Base-by-base conservation (phyloP, 192 early-diverging fungal genomes). In the Geranomyces michiganensis region DNA sequence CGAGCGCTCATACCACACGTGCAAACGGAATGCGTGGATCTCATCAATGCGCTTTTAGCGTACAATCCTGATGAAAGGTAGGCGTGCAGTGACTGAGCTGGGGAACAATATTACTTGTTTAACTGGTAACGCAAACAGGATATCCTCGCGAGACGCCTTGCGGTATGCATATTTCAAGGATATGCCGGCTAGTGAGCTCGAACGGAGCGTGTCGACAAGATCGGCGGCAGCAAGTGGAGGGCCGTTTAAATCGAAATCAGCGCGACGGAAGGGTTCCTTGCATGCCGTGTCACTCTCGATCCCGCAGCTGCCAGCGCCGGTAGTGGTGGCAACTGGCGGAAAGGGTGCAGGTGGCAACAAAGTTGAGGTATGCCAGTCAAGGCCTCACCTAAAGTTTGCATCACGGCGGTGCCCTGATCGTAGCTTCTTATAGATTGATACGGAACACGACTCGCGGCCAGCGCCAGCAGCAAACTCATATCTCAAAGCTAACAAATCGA, bases 51-150 rank as follows among this genome's bases (percentile, higher is more conserved):
- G 15, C 29, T 86, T 36, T 67, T 86, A 17, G 75, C 77, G 0
- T 86, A 86, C 68, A 77, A 86, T 56, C 85, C 85, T 13, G 82
- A 86, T 60, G 72, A 78, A 14, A 55, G 84, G 84, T 85, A 64
- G n/a, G n/a, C n/a, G n/a, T n/a, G n/a, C n/a, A n/a, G n/a, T n/a
- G n/a, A n/a, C n/a, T n/a, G n/a, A n/a, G n/a, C n/a, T n/a, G n/a
- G n/a, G n/a, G n/a, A n/a, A n/a, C n/a, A n/a, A n/a, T n/a, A n/a
- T n/a, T n/a, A n/a, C n/a, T n/a, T n/a, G n/a, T n/a, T n/a, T n/a
- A n/a, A n/a, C n/a, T n/a, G n/a, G n/a, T n/a, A n/a, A n/a, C n/a
- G n/a, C n/a, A n/a, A n/a, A 46, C 45, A 82, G 84, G 45, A 85
- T 85, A 45, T 76, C 76, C 26, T 75, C 84, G 1, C 56, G 70